Evolutionary conservation across 768 basidiomycete genomes (phyloP).

Genomic region (Boletus rubescentipes): DNA sequence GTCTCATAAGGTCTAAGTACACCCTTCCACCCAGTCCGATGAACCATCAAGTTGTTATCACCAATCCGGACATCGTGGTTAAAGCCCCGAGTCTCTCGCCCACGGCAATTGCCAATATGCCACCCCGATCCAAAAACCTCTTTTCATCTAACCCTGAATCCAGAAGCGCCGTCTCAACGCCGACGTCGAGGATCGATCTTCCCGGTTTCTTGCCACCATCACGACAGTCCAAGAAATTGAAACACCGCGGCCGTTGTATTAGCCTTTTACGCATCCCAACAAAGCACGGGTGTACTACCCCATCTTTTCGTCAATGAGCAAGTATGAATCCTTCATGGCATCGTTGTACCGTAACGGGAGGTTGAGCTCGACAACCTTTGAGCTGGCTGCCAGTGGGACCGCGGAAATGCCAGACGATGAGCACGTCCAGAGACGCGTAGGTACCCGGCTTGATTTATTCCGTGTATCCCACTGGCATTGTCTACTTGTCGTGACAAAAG

Average conservation of each 20-base stretch:
- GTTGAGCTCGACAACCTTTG: too few relatives aligned
- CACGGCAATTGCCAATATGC: conserved; percentile 5
- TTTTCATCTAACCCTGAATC: conserved; percentile 16
- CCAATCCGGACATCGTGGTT: conserved; percentile 3
- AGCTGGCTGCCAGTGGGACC: too few relatives aligned
- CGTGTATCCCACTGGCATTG: too few relatives aligned
- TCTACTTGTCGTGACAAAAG: too few relatives aligned
- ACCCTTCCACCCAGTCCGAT: too few relatives aligned
- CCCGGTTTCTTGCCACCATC: conserved; percentile 30
- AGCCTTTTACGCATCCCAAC: not conserved
- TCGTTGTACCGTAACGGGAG: conserved; percentile 39
- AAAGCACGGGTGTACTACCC: conserved; percentile 21
- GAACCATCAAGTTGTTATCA: too few relatives aligned
- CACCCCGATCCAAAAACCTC: conserved; percentile 8
- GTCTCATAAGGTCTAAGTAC: too few relatives aligned
- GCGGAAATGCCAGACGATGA: too few relatives aligned
- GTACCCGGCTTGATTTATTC: too few relatives aligned
- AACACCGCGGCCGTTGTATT: not conserved
- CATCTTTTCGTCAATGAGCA: conserved; percentile 39
- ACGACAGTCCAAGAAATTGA: conserved; percentile 33
- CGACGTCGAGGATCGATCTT: conserved; percentile 12
- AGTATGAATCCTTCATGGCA: conserved; percentile 39
- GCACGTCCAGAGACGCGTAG: too few relatives aligned
- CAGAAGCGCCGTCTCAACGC: conserved; percentile 17
- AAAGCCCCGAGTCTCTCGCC: conserved; percentile 1